Evolutionary conservation across 441 rosid species (phyloP).

Genomic region (Pelargonium australe): DNA sequence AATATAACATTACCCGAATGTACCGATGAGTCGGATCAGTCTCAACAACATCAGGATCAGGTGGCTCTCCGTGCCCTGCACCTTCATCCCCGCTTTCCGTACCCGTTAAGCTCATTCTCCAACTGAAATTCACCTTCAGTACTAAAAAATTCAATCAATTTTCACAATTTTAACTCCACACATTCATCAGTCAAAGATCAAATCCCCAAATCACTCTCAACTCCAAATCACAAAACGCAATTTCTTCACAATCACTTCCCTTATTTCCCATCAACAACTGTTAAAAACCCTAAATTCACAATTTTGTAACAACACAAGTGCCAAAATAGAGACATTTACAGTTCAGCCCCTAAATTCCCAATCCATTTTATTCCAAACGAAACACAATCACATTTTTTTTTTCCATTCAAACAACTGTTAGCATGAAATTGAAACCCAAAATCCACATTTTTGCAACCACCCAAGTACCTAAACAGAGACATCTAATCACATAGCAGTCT

Average conservation of each 20-base stretch:
- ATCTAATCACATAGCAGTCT: neutral
- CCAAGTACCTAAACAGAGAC: neutral
- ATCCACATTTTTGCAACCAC: neutral
- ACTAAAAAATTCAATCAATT: neutral
- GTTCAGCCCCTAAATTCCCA: no score
- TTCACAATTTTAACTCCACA: neutral
- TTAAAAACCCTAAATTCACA: neutral
- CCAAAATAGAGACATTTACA: neutral
- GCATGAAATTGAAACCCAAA: neutral
- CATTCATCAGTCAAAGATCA: neutral
- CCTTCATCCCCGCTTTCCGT: neutral
- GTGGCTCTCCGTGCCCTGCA: conserved; percentile 3
- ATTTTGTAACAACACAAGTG: neutral
- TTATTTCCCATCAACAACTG: neutral
- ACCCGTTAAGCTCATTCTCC: neutral
- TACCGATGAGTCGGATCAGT: neutral
- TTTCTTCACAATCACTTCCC: no score
- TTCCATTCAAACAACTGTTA: neutral
- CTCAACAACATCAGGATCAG: neutral
- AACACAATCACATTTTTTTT: neutral
- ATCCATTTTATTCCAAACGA: no score
- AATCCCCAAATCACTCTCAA: neutral
- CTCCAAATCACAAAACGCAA: no score
- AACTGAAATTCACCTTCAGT: neutral
- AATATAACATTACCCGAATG: neutral